These are phyloP conservation scores for Ceratocystis ficicola DNA, from an alignment of 2,329 filamentous ascomycete species.

Conservation along the genomic window DNA sequence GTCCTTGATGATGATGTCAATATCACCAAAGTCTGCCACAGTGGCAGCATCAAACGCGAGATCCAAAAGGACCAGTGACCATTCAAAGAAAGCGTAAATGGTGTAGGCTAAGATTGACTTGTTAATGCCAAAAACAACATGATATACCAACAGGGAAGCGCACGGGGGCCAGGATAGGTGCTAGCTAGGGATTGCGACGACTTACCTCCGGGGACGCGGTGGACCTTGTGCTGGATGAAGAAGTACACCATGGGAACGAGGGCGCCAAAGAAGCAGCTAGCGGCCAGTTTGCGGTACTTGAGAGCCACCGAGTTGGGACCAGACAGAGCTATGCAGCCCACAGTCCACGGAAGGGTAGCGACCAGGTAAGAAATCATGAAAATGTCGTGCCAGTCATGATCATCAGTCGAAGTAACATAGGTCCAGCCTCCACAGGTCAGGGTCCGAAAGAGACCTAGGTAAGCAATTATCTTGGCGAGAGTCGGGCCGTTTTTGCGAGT, in stretches of 20 bases:
- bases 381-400: constrained; percentile 97
- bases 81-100: constrained; percentile 95
- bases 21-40: constrained; percentile 74
- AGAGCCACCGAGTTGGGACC: constrained; percentile 71
- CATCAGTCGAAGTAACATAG: constrained; percentile 94
- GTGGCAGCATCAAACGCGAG: constrained; percentile 95
- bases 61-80: constrained; percentile 87
- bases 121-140: constrained; percentile 21
- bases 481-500: constrained; percentile 62
- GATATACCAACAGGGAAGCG: neutral
- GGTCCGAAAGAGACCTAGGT: constrained; percentile 73
- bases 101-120: constrained; percentile 61
- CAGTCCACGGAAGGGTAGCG: constrained; percentile 86
- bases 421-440: constrained; percentile 96
- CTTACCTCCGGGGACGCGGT: constrained; percentile 83
- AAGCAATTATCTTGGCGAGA: constrained; percentile 70
- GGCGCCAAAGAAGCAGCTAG: constrained; percentile 75
- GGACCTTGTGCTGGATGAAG: constrained; percentile 97
- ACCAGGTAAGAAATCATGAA: constrained; percentile 99
- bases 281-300: constrained; percentile 79
- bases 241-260: constrained; percentile 87
- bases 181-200: neutral
- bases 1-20: constrained; percentile 82
- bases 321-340: constrained; percentile 78
- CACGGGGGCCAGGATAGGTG: too few relatives aligned